Percentiles rank a stretch among this genome's conserved stretches.
phyloP scores from a whole-genome alignment of 805 yeast genomes.

The Sugiyamaella floridensis region DNA sequence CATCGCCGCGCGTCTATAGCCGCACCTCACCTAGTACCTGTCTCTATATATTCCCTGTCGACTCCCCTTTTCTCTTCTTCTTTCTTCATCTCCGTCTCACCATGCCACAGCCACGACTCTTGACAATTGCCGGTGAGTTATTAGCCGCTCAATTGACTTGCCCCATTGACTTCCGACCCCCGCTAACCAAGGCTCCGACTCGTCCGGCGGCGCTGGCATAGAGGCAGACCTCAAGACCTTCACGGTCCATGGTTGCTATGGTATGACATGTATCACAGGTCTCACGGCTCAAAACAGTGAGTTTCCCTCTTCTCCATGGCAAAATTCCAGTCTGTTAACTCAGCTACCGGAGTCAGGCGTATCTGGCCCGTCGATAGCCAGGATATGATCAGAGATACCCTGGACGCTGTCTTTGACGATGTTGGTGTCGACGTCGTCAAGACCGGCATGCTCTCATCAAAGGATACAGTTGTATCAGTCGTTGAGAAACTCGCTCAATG shows the following conservation, averaged over 20 bases:
- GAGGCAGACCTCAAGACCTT: slow-evolving; percentile 84
- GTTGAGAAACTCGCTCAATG: slow-evolving; percentile 31
- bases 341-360: slow-evolving; percentile 36
- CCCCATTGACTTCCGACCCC: no score
- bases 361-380: slow-evolving; percentile 38
- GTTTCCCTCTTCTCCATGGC: neutral
- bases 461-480: slow-evolving; percentile 46
- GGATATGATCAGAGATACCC: slow-evolving; percentile 39
- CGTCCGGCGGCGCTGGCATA: slow-evolving; percentile 87
- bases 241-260: slow-evolving; percentile 68
- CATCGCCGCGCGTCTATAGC: no score
- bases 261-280: slow-evolving; percentile 69
- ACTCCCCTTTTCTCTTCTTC: no score
- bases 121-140: neutral
- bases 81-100: neutral
- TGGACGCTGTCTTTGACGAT: slow-evolving; percentile 53
- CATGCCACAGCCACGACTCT: neutral
- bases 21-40: no score
- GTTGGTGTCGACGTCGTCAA: slow-evolving; percentile 60
- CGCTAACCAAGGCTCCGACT: slow-evolving; percentile 54
- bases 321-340: neutral
- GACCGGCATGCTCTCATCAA: slow-evolving; percentile 65
- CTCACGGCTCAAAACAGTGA: slow-evolving; percentile 72
- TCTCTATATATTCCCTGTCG: no score
- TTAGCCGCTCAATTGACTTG: neutral